Base-by-base conservation (phyloP, 2,329 filamentous ascomycete species). In the Alternaria panax region DNA sequence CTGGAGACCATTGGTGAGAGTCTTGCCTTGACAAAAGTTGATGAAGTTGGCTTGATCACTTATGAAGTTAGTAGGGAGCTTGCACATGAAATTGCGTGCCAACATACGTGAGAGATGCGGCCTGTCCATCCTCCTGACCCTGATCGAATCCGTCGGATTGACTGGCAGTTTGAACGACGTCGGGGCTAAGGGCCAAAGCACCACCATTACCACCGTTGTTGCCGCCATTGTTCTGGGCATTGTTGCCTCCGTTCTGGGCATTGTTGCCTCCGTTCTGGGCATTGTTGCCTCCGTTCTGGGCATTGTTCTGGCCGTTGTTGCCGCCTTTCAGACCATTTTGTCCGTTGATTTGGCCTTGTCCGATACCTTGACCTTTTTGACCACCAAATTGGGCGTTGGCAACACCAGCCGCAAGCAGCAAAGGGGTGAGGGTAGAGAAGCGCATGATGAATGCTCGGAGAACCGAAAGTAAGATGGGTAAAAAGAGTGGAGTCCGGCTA, bases 1-100 rank as follows among this genome's bases (percentile, higher is more conserved):
- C 64, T 87, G 85, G 6, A 78, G 75, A 62, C 85, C 86, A 63
- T 87, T 86, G 61, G 85, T 87, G 56, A 84, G 68, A 3, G 79
- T 82, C 71, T 84, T 81, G 60, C 84, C 84, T 6, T 77, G 70
- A 69, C 86, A 88, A 75, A 87, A 84, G 78, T 87, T 87, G 80
- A 87, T 87, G 74, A 87, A 87, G 77, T 87, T 87, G 71, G 80
- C 80, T 20, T 74, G 51, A 59, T 85, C 82, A 40, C 81, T 84
- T 48, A 12, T 32, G 30, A 18, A 24, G 30, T 68, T 34, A 69
- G 62, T 40, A 51, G 3, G 27, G 7, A 32, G 5, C 4, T 34
- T 18, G 14, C 18, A 38, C 4, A 18, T 22, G 9, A 14, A 48
- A 32, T 14, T 16, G 18, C 36, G 9, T 34, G 38, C 16, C 27